phyloP scores from a whole-genome alignment of 805 yeast species.

The Starmerella vitae region DNA sequence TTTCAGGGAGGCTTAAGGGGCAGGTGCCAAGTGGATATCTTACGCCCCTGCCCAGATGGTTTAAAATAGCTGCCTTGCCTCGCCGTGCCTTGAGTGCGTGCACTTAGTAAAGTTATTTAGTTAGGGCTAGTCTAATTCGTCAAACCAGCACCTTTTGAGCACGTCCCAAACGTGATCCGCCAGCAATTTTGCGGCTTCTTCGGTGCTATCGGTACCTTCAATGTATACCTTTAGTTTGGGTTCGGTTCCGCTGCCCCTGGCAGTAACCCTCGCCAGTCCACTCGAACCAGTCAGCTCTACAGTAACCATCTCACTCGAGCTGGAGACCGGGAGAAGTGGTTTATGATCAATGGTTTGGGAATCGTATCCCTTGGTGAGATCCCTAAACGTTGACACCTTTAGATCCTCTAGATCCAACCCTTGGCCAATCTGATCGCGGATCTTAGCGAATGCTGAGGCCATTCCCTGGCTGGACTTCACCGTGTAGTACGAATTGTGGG shows the following conservation, averaged over 20 bases:
- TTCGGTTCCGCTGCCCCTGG: constrained; percentile 93
- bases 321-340: constrained; percentile 60
- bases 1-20: no score
- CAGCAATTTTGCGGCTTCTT: constrained; percentile 34
- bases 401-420: no score
- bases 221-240: constrained; percentile 87
- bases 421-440: constrained; percentile 46
- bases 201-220: constrained; percentile 50
- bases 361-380: constrained; percentile 70
- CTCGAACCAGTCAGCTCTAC: constrained; percentile 30
- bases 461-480: constrained; percentile 44
- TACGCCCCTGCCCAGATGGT: no score
- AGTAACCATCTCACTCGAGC: constrained; percentile 77
- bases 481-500: constrained; percentile 74
- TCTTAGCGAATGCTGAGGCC: constrained; percentile 39
- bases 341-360: constrained; percentile 43
- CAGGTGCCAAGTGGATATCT: no score
- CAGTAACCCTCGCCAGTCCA: constrained; percentile 55
- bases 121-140: background rate
- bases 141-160: constrained; percentile 59
- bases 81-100: no score
- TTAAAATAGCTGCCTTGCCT: no score
- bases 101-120: no score
- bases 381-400: constrained; percentile 57
- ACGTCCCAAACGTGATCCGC: constrained; percentile 58